phyloP scores from a whole-genome alignment of 106 monocot species.

The Dendrobium nobile region DNA sequence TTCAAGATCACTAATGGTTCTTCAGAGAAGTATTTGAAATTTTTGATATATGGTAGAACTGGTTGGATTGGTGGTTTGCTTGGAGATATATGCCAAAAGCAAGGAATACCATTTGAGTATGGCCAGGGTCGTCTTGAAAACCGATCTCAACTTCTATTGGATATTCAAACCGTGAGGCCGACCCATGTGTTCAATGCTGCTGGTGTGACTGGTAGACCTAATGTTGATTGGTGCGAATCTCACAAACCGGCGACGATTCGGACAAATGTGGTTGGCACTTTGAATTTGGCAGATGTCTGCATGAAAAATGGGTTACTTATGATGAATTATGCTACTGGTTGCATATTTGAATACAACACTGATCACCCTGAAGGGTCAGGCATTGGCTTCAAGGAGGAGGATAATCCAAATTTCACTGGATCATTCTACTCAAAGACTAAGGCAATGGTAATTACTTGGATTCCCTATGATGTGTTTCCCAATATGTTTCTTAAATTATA shows the following conservation, averaged over 20 bases:
- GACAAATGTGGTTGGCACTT: slow-evolving; percentile 43
- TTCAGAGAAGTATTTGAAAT: slow-evolving; percentile 22
- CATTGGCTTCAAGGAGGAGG: slow-evolving; percentile 52
- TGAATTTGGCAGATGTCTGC: slow-evolving; percentile 47
- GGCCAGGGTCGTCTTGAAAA: slow-evolving; percentile 42
- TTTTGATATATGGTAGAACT: slow-evolving; percentile 52
- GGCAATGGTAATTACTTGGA: slow-evolving; percentile 34
- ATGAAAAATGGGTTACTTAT: slow-evolving; percentile 36
- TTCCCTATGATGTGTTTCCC: not conserved
- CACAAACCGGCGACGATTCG: slow-evolving; percentile 44
- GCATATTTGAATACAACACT: slow-evolving; percentile 53
- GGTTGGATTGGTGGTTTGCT: slow-evolving; percentile 65
- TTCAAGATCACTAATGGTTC: not conserved
- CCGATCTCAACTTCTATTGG: slow-evolving; percentile 26
- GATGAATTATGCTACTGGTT: slow-evolving; percentile 59
- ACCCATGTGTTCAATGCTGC: slow-evolving; percentile 63
- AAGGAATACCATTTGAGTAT: slow-evolving; percentile 40
- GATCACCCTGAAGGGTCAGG: slow-evolving; percentile 47
- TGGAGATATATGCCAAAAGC: slow-evolving; percentile 42
- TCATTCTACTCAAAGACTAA: slow-evolving; percentile 63
- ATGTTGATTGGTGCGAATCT: slow-evolving; percentile 55
- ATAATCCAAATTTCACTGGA: slow-evolving; percentile 45
- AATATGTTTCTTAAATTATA: too few species aligned
- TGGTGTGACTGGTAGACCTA: slow-evolving; percentile 51
- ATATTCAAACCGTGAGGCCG: slow-evolving; percentile 42